Conservation (phyloP, 768 basidiomycete genomes). For the Psilocybe azurescens region DNA sequence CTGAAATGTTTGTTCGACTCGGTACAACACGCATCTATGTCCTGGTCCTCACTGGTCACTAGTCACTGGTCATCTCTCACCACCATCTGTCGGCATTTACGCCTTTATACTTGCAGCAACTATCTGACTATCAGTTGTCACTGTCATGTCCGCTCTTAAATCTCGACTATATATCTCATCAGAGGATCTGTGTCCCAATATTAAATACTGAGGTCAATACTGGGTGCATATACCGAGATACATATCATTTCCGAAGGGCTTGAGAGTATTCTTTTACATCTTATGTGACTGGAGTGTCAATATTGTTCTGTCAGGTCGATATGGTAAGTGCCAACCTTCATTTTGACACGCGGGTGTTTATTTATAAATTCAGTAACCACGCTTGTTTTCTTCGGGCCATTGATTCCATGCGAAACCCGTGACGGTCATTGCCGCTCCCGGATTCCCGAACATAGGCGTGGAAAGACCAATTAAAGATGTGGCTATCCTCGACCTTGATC, state of each 20-base stretch:
- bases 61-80: neutral
- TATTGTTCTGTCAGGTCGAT: neutral
- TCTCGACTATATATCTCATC: neutral
- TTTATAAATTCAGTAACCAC: conserved; percentile 1
- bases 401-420: conserved; percentile 14
- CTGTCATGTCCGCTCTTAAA: neutral
- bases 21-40: neutral
- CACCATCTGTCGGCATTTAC: neutral
- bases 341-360: conserved; percentile 4
- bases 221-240: neutral
- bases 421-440: conserved; percentile 14
- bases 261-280: neutral
- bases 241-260: neutral
- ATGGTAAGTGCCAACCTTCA: conserved; percentile 1
- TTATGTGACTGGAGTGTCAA: neutral
- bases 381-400: conserved; percentile 4
- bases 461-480: conserved; percentile 1
- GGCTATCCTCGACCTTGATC: conserved; percentile 3
- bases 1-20: too few species aligned
- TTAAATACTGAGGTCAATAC: neutral
- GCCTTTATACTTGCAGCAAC: neutral
- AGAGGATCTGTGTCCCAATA: neutral
- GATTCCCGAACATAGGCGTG: conserved; percentile 13
- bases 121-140: neutral
- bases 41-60: neutral